A percentile compares a stretch with the other conserved stretches of the same genome.
These are phyloP conservation scores for Chrysanthemum makinoi DNA, from an alignment of 129 eudicot species.

Conservation along the genomic window DNA sequence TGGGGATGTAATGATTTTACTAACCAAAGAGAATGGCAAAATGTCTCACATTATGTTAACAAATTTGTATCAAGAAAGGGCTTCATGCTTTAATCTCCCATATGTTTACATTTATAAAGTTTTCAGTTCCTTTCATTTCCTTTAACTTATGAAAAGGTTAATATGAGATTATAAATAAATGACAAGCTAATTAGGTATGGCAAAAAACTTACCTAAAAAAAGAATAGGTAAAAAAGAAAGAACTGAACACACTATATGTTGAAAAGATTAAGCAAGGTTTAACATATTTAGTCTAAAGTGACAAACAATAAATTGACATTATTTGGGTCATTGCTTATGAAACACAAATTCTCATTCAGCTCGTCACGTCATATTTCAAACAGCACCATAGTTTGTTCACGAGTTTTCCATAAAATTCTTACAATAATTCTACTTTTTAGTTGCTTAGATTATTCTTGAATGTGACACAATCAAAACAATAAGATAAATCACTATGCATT, in stretches of 20 bases:
- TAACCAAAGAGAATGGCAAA: conserved; percentile 10
- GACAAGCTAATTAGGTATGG: conserved; percentile 15
- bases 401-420: not conserved
- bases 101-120: conserved; percentile 9
- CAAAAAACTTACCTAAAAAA: not conserved
- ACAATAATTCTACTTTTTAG: conserved; percentile 22
- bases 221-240: not conserved
- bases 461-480: conserved; percentile 17
- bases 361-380: conserved; percentile 23
- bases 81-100: conserved; percentile 5
- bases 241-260: not conserved
- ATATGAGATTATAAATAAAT: not conserved
- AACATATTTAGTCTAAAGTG: not conserved
- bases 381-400: conserved; percentile 7
- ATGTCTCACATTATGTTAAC: conserved; percentile 27
- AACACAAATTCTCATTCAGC: conserved; percentile 13
- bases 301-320: conserved; percentile 20
- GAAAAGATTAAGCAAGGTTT: conserved; percentile 6
- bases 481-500: not conserved
- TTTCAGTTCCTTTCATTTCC: conserved; percentile 3
- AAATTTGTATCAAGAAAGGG: conserved; percentile 17
- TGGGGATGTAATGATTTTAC: conserved; percentile 25
- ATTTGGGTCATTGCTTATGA: not conserved
- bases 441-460: conserved; percentile 18
- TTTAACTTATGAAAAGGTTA: not conserved